Percentiles rank a stretch among this genome's conserved stretches.
These are phyloP conservation scores for Candida tallmaniae DNA, from an alignment of 805 yeast genomes.

Conservation along the genomic window DNA sequence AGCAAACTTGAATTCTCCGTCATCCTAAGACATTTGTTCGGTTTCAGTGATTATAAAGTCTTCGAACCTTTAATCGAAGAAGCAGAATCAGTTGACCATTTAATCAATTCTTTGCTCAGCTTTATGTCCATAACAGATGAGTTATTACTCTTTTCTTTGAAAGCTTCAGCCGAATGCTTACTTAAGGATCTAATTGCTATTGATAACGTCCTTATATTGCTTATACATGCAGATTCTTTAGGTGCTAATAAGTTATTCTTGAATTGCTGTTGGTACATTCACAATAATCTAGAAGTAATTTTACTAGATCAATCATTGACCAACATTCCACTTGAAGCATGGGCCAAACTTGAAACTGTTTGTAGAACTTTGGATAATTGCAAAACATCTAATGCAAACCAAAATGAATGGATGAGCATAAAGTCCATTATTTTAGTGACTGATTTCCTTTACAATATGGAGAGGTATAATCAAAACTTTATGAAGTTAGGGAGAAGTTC, in stretches of 20 bases:
- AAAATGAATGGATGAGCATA: conserved; percentile 19
- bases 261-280: conserved; percentile 65
- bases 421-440: conserved; percentile 15
- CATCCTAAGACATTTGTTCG: conserved; percentile 54
- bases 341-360: conserved; percentile 24
- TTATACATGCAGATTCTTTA: conserved; percentile 49
- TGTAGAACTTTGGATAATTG: conserved; percentile 25
- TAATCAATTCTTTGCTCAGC: conserved; percentile 52
- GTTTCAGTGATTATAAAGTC: conserved; percentile 39
- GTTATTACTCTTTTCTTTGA: conserved; percentile 54
- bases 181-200: conserved; percentile 51
- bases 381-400: conserved; percentile 15
- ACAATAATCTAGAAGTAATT: conserved; percentile 58
- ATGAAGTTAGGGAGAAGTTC: conserved; percentile 32
- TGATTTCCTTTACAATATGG: conserved; percentile 18
- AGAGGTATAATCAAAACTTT: conserved; percentile 24
- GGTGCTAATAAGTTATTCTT: conserved; percentile 52
- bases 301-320: conserved; percentile 42
- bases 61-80: conserved; percentile 28
- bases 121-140: conserved; percentile 61
- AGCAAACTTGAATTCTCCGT: conserved; percentile 40
- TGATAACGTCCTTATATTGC: conserved; percentile 56
- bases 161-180: conserved; percentile 56
- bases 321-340: conserved; percentile 23
- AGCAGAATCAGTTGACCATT: conserved; percentile 30